Conservation (phyloP, 2,329 filamentous ascomycete genomes). For the Endoconidiophora polonica region DNA sequence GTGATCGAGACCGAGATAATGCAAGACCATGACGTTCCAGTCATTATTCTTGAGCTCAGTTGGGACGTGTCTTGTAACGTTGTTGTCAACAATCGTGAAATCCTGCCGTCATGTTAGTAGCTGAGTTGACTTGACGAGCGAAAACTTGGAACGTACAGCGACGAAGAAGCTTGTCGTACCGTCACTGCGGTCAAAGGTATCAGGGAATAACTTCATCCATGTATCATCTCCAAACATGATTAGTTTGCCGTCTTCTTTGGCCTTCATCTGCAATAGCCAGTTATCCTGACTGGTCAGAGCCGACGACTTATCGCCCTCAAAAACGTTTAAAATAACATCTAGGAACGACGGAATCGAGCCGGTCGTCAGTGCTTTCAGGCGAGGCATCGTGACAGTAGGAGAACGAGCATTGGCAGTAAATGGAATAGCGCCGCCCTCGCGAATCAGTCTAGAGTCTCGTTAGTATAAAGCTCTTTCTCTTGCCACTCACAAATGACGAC, state of each 20-base stretch:
- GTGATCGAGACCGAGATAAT: slow-evolving; percentile 90
- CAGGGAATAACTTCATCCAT: slow-evolving; percentile 92
- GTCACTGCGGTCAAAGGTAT: slow-evolving; percentile 70
- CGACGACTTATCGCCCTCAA: slow-evolving; percentile 82
- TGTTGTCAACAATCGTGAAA: slow-evolving; percentile 94
- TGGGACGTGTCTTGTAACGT: slow-evolving; percentile 81
- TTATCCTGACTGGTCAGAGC: slow-evolving; percentile 80
- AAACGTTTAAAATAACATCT: slow-evolving; percentile 90
- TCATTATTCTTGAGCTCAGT: slow-evolving; percentile 59
- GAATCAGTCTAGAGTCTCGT: slow-evolving; percentile 49
- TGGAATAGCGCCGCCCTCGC: slow-evolving; percentile 65
- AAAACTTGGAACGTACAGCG: slow-evolving; percentile 45
- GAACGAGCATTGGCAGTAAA: slow-evolving; percentile 95
- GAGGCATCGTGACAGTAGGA: slow-evolving; percentile 95
- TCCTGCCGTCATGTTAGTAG: slow-evolving; percentile 40
- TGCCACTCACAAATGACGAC: slow-evolving; percentile 13
- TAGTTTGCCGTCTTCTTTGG: slow-evolving; percentile 52
- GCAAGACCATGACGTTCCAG: slow-evolving; percentile 87
- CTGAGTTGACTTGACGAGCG: background rate
- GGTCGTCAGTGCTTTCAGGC: slow-evolving; percentile 92
- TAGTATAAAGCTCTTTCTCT: background rate
- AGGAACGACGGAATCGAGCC: slow-evolving; percentile 97
- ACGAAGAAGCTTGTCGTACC: slow-evolving; percentile 98
- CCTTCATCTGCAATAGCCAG: slow-evolving; percentile 86
- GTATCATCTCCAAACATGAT: slow-evolving; percentile 97